phyloP scores from a whole-genome alignment of 306 rosid species.

The Sicyos edulis region DNA sequence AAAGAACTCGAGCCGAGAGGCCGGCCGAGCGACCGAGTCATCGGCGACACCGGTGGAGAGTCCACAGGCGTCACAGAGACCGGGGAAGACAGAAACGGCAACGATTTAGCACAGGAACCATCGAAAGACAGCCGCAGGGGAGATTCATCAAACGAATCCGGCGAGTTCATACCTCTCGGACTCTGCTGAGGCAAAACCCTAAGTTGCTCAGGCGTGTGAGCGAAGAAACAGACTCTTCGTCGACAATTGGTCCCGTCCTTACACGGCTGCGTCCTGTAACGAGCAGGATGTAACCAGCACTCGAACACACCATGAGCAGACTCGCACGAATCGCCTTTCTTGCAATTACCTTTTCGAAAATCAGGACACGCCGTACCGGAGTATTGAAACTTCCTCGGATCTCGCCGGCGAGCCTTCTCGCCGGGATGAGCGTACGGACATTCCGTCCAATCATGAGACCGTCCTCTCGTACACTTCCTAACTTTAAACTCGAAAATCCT shows the following conservation, averaged over 20 bases:
- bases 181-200: slow-evolving; percentile 56
- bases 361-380: slow-evolving; percentile 94
- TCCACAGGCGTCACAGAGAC: slow-evolving; percentile 37
- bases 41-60: slow-evolving; percentile 72
- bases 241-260: slow-evolving; percentile 82
- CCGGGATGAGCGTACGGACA: slow-evolving; percentile 99
- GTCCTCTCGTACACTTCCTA: slow-evolving; percentile 72
- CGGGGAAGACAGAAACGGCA: slow-evolving; percentile 48
- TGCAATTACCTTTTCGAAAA: slow-evolving; percentile 78
- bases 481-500: slow-evolving; percentile 94
- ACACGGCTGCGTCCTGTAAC: slow-evolving; percentile 96
- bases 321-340: slow-evolving; percentile 76
- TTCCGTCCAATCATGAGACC: slow-evolving; percentile 99
- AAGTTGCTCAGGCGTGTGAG: slow-evolving; percentile 89
- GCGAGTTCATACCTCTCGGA: slow-evolving; percentile 40
- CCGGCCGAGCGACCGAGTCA: slow-evolving; percentile 43
- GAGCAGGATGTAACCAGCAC: slow-evolving; percentile 96
- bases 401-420: slow-evolving; percentile 96
- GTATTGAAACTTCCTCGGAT: slow-evolving; percentile 77
- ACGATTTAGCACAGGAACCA: slow-evolving; percentile 24
- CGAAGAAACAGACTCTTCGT: slow-evolving; percentile 83
- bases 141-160: slow-evolving; percentile 67
- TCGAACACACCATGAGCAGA: slow-evolving; percentile 92
- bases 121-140: slow-evolving; percentile 47
- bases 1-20: slow-evolving; percentile 52